A percentile compares a stretch with the other conserved stretches of the same genome.
Evolutionary conservation across 2,329 filamentous ascomycete species (phyloP).

Genomic region (Pestalotiopsis sp.): DNA sequence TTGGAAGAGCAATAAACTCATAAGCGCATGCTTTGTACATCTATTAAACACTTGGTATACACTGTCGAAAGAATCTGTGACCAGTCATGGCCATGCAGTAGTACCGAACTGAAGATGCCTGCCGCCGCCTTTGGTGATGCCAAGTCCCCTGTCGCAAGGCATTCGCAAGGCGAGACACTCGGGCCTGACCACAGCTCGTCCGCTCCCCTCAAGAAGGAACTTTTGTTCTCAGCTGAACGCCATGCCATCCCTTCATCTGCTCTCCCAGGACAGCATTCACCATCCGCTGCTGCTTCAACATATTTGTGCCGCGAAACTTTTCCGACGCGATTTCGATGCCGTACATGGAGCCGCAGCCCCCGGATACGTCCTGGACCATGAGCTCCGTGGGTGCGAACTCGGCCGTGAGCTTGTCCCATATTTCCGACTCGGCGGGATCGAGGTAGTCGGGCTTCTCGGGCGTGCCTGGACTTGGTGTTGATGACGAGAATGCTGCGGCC

Average conservation of each 20-base stretch:
- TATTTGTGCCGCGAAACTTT: conserved; percentile 68
- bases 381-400: conserved; percentile 55
- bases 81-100: not conserved
- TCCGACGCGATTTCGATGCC: conserved; percentile 76
- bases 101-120: not conserved
- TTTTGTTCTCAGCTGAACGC: conserved; percentile 77
- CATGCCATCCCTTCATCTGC: conserved; percentile 80
- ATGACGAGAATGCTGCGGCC: conserved; percentile 16
- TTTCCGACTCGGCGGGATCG: conserved; percentile 57
- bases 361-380: conserved; percentile 77
- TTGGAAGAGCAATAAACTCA: not conserved
- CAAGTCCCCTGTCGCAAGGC: not conserved
- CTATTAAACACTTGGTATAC: not conserved
- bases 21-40: not conserved
- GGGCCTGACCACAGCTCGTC: not conserved
- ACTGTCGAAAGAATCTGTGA: not conserved
- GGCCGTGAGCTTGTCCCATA: conserved; percentile 56
- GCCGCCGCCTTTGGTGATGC: not conserved
- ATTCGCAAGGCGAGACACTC: not conserved
- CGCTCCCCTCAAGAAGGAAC: conserved; percentile 36
- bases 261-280: conserved; percentile 77
- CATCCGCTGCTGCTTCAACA: conserved; percentile 82
- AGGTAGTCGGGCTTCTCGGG: conserved; percentile 52
- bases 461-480: conserved; percentile 27
- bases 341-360: conserved; percentile 88